Evolutionary conservation across 2,329 filamentous ascomycete species (phyloP).

Genomic region (Tolypocladium capitatum): DNA sequence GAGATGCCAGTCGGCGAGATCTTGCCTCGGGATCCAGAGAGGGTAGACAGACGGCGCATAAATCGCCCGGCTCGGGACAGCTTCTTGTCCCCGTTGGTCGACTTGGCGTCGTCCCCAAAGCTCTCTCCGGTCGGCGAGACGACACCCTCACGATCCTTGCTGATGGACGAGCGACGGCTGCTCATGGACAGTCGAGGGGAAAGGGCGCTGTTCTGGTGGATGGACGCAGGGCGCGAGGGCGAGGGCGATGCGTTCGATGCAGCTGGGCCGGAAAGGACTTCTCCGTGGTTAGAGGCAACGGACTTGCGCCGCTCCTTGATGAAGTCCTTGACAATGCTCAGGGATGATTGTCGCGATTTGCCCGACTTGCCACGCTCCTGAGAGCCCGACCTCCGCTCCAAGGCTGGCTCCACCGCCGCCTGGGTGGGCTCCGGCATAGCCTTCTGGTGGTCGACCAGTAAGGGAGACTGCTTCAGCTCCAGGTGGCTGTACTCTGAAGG

Average conservation of each 20-base stretch:
- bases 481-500: constrained; percentile 31
- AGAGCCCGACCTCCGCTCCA: constrained; percentile 20
- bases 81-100: constrained; percentile 27
- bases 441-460: constrained; percentile 42
- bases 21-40: constrained; percentile 34
- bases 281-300: constrained; percentile 33
- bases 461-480: constrained; percentile 45
- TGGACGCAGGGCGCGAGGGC: constrained; percentile 33
- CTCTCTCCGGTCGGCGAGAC: constrained; percentile 31
- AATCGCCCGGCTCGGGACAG: constrained; percentile 41
- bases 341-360: constrained; percentile 39
- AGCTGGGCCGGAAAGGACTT: constrained; percentile 17
- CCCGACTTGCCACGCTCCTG: constrained; percentile 21
- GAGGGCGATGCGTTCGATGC: constrained; percentile 22
- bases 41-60: constrained; percentile 44
- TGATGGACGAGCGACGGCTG: constrained; percentile 41
- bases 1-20: constrained; percentile 29
- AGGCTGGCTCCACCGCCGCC: constrained; percentile 23
- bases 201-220: constrained; percentile 29
- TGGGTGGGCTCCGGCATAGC: constrained; percentile 14
- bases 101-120: constrained; percentile 34
- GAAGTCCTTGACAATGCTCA: constrained; percentile 46
- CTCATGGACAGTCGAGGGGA: constrained; percentile 52
- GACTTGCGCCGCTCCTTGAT: constrained; percentile 46
- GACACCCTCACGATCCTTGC: constrained; percentile 23